Conservation (phyloP, 768 basidiomycete species). For the Cystofilobasidium ferigula region DNA sequence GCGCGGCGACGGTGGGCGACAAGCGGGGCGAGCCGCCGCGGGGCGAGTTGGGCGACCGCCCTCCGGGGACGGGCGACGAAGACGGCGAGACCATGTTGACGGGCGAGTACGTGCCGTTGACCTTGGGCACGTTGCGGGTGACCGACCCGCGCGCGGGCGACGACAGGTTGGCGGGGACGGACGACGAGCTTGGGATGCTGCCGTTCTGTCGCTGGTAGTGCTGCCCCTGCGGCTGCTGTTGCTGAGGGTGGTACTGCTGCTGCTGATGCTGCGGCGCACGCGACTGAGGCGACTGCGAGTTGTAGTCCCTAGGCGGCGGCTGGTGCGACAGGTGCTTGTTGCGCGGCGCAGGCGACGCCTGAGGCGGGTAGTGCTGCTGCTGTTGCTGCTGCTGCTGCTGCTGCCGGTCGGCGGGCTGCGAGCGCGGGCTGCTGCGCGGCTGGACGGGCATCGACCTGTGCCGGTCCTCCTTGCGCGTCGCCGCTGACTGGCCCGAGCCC, state of each 20-base stretch:
- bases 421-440: neutral
- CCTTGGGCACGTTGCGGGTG: slow-evolving; percentile 4
- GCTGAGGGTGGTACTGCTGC: too few relatives aligned
- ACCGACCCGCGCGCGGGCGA: neutral
- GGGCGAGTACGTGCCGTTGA: slow-evolving; percentile 10
- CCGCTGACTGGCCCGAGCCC: neutral
- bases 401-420: too few relatives aligned
- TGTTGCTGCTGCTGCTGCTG: too few relatives aligned
- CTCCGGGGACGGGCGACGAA: neutral
- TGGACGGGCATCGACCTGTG: neutral
- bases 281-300: neutral
- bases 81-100: slow-evolving; percentile 7
- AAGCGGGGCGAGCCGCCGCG: too few relatives aligned
- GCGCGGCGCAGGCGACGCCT: neutral
- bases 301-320: neutral
- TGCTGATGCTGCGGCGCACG: neutral
- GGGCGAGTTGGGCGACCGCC: neutral
- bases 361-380: neutral
- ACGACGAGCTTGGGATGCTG: neutral
- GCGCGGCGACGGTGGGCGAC: too few relatives aligned
- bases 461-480: neutral
- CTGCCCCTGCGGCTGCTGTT: neutral
- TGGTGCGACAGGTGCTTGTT: slow-evolving; percentile 8
- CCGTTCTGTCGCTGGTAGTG: neutral
- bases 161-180: neutral